Base-by-base conservation (phyloP, 78 protist species). In the Dictyostelium firmibasis region DNA sequence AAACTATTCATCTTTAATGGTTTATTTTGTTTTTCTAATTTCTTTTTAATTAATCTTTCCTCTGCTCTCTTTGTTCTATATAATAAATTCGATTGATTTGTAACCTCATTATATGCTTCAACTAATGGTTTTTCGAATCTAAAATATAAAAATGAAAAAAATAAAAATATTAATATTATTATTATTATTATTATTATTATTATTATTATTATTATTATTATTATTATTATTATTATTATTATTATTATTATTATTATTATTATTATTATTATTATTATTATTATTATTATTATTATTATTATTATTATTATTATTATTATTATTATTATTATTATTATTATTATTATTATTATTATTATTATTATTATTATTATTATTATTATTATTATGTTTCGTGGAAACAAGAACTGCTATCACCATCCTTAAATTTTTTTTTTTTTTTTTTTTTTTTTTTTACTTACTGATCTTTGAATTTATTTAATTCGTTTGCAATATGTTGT, bases 121-220 rank as follows among this genome's bases (percentile, higher is more conserved):
- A 88, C 64, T 67, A 88, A 79, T 79, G 93, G 93, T 88, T 76
- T 79, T 64, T 88, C 93, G n/a, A 64, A 88, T 38, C 93, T 86
- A 47, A n/a, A n/a, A n/a, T n/a, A 9, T 77, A 38, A 29, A n/a
- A 44, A n/a, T n/a, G n/a, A 27, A 27, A 23, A 79, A 79, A 18
- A 53, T 18, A 13, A 79, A 25, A 16, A 3, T 25, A 44, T 78
- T 75, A 36, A 3, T 36, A 36, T 13, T 18, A 33, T 75, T 75
- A 0, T 41, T 47, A 7, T 44, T 7, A 44, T 44, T 44, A 44
- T 44, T 7, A 44, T 60, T 67, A 11, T 64, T 38, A 11, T 33
- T 67, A 25, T 27, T 31, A 31, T 70, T 31, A 27, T 27, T 31
- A 25, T 70, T 70, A 25, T n/a, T 70, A 70, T 70, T 70, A 31